phyloP scores from a whole-genome alignment of 805 yeast genomes.

The Sugiyamaella americana region DNA sequence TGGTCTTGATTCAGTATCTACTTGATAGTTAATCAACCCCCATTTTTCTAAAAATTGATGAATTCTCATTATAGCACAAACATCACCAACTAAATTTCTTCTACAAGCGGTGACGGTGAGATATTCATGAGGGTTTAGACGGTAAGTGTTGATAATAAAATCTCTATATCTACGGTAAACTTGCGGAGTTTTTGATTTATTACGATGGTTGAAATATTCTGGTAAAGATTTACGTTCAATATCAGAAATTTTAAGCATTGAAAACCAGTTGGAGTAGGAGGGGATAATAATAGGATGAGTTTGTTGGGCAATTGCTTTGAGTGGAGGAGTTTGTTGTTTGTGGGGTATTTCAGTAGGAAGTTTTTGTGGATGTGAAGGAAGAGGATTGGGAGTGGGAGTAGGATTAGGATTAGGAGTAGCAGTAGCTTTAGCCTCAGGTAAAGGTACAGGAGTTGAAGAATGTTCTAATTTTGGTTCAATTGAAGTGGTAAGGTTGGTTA shows the following conservation, averaged over 20 bases:
- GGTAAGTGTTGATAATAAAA: conserved; percentile 80
- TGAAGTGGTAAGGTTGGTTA: too few relatives aligned
- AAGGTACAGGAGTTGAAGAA: background rate
- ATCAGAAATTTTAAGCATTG: conserved; percentile 60
- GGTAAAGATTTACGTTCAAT: conserved; percentile 82
- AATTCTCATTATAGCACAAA: conserved; percentile 77
- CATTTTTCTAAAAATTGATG: conserved; percentile 81
- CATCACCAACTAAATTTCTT: conserved; percentile 87
- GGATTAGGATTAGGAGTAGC: background rate
- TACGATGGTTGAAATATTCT: conserved; percentile 63
- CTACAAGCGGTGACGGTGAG: conserved; percentile 86
- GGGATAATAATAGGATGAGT: conserved; percentile 83
- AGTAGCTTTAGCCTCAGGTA: background rate
- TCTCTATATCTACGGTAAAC: conserved; percentile 78
- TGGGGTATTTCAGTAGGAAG: conserved; percentile 3
- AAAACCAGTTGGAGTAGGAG: conserved; percentile 83
- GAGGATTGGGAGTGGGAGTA: background rate
- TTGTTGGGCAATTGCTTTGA: conserved; percentile 38
- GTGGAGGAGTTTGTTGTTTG: background rate
- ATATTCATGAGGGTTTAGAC: conserved; percentile 85
- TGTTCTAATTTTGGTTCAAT: background rate
- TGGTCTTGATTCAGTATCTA: conserved; percentile 71
- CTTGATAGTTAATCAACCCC: conserved; percentile 93
- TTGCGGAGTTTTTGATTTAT: conserved; percentile 72
- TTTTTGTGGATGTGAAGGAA: background rate